phyloP scores from a whole-genome alignment of 1,284 basidiomycete genomes.

The Ustilago curta region DNA sequence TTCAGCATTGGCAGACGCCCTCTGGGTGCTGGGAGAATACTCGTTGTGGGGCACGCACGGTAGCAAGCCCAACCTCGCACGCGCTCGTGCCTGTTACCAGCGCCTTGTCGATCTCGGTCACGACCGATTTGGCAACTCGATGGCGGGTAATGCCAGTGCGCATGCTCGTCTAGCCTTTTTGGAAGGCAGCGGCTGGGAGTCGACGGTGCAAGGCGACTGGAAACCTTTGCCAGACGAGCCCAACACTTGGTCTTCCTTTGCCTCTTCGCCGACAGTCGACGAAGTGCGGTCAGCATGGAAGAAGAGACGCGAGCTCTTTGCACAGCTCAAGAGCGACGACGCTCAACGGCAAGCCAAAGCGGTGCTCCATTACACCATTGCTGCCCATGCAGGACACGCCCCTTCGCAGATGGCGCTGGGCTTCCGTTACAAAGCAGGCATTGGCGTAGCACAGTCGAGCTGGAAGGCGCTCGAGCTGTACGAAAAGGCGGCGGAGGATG shows the following conservation, averaged over 20 bases:
- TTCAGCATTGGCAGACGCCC: slow-evolving; percentile 54
- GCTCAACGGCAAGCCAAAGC: slow-evolving; percentile 72
- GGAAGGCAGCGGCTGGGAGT: slow-evolving; percentile 58
- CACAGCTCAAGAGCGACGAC: slow-evolving; percentile 47
- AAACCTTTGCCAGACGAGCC: slow-evolving; percentile 26
- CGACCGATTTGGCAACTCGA: slow-evolving; percentile 26
- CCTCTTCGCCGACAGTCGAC: slow-evolving; percentile 31
- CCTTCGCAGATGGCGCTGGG: slow-evolving; percentile 92
- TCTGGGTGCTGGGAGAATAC: slow-evolving; percentile 66
- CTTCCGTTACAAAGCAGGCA: slow-evolving; percentile 95
- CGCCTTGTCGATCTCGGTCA: slow-evolving; percentile 49
- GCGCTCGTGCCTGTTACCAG: slow-evolving; percentile 56
- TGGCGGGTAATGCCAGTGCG: slow-evolving; percentile 64
- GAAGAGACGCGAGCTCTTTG: slow-evolving; percentile 43
- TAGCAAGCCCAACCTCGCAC: slow-evolving; percentile 48
- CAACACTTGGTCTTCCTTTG: slow-evolving; percentile 22
- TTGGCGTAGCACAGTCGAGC: slow-evolving; percentile 80
- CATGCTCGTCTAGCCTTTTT: slow-evolving; percentile 64
- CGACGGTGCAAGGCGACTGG: slow-evolving; percentile 51
- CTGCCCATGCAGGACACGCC: slow-evolving; percentile 85
- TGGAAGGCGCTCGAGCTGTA: slow-evolving; percentile 55
- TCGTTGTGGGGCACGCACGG: slow-evolving; percentile 68
- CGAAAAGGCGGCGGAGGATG: slow-evolving; percentile 53
- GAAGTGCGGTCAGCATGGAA: slow-evolving; percentile 41
- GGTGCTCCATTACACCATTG: slow-evolving; percentile 91